phyloP scores from a whole-genome alignment of 2,329 filamentous ascomycete genomes.

The Trichoderma semiorbis region DNA sequence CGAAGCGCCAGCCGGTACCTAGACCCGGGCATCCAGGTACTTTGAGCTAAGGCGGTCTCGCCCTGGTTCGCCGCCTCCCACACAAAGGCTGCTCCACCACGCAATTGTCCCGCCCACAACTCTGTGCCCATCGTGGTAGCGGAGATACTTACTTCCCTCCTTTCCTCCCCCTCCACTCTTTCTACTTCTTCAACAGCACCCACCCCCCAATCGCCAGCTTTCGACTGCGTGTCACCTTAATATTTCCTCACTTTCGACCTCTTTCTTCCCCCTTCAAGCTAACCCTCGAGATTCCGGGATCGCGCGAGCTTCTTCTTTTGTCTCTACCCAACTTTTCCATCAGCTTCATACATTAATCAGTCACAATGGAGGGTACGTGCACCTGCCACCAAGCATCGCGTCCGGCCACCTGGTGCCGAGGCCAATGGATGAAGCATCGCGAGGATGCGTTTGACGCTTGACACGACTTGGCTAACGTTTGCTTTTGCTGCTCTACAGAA shows the following conservation, averaged over 20 bases:
- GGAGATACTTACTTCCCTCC: conserved; percentile 25
- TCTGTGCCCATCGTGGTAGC: conserved; percentile 23
- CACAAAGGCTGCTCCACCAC: conserved; percentile 27
- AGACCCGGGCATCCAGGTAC: background rate
- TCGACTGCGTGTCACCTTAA: conserved; percentile 20
- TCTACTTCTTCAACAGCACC: conserved; percentile 32
- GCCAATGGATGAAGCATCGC: background rate
- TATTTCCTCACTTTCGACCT: conserved; percentile 21
- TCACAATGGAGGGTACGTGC: conserved; percentile 55
- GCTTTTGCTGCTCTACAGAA: conserved; percentile 60
- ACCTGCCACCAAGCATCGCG: conserved; percentile 19
- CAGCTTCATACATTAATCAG: conserved; percentile 42
- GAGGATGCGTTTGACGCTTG: conserved; percentile 10
- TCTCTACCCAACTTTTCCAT: conserved; percentile 20
- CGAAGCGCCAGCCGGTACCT: background rate
- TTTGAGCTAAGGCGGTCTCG: conserved; percentile 17
- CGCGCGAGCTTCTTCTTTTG: conserved; percentile 18
- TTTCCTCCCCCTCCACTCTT: conserved; percentile 34
- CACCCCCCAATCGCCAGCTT: conserved; percentile 23
- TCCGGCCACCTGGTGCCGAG: conserved; percentile 7
- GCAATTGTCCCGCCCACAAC: conserved; percentile 36
- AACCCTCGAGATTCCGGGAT: conserved; percentile 18
- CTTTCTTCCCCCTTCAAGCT: conserved; percentile 5
- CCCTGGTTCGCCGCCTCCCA: conserved; percentile 22
- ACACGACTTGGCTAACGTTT: conserved; percentile 38